Percentiles rank a stretch among this genome's conserved stretches.
Evolutionary conservation across 805 yeast genomes (phyloP).

Genomic region (Gaillardinia entomophila): DNA sequence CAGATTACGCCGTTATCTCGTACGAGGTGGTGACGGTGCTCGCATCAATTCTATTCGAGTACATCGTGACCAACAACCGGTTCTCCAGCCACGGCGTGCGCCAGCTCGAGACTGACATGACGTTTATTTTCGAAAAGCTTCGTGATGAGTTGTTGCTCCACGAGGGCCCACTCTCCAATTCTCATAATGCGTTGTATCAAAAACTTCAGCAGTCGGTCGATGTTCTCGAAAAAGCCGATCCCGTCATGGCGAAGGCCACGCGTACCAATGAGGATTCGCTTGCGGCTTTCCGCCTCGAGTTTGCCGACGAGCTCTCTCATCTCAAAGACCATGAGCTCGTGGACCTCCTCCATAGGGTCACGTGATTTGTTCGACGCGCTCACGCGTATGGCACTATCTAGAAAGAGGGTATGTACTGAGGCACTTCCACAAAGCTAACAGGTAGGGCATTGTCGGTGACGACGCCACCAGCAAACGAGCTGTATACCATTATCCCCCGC

Average conservation of each 20-base stretch:
- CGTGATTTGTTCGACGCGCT: conserved; percentile 7
- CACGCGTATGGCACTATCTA: conserved; percentile 15
- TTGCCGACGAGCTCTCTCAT: conserved; percentile 11
- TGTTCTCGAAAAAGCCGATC: conserved; percentile 19
- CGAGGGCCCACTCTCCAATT: conserved; percentile 12
- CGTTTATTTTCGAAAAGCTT: conserved; percentile 12
- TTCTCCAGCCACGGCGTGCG: conserved; percentile 25
- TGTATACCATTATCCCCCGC: conserved; percentile 11
- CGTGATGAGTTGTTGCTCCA: conserved; percentile 13
- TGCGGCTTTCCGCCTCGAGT: conserved; percentile 13
- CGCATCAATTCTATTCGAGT: conserved; percentile 27
- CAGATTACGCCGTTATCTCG: conserved; percentile 26
- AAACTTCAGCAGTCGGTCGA: conserved; percentile 25
- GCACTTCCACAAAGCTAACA: not conserved
- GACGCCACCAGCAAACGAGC: conserved; percentile 10
- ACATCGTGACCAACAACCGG: conserved; percentile 33
- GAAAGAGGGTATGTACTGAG: conserved; percentile 18
- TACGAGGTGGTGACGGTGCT: conserved; percentile 21
- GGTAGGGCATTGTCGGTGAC: conserved; percentile 1
- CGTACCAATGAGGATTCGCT: conserved; percentile 8
- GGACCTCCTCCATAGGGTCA: conserved; percentile 5
- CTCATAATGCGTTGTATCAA: conserved; percentile 15
- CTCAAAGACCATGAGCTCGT: conserved; percentile 17
- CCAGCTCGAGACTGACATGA: conserved; percentile 29
- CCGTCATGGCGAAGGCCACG: conserved; percentile 13